Base-by-base conservation (phyloP, 192 early-diverging fungal species). In the Coemansia sp. region DNA sequence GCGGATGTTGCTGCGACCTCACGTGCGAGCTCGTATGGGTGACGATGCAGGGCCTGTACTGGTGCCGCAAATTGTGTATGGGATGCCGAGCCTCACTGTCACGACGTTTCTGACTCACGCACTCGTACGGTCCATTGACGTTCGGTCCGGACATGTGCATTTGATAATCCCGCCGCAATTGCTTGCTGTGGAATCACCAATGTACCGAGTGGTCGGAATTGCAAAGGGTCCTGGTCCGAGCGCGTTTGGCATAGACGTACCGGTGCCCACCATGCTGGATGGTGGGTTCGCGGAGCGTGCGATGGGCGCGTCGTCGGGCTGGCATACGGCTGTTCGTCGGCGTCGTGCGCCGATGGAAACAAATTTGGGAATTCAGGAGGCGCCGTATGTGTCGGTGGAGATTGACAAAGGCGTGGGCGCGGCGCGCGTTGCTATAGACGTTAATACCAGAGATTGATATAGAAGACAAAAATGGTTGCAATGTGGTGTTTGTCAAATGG, bases 111-210 rank as follows among this genome's bases (percentile, higher is more conserved):
- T 85, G 41, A 84, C 87, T 1, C 74, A 89, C 48, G 91, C 80
- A 0, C 71, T 93, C 19, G 84, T 92, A 47, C 80, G 91, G 12
- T 82, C 88, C 0, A 86, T 92, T 26, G 85, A 91, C 64, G 84
- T 85, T 5, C 45, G 66, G 1, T 73, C 72, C 4, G 84, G 83
- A 21, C 62, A 65, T 5, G 61, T 91, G 3, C 79, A 89, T 41
- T 62, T 93, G 29, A 41, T 93, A 12, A 58, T 82, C 8, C 80
- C 62, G 82, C 90, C 51, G 64, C 59, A 64, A 0, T 56, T 54
- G 1, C 5, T 16, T 31, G n/a, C 17, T n/a, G 7, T 6, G 4
- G 19, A 17, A 17, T 48, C 23, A 3, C 29, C 52, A 38, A 27
- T 82, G 54, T 22, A 53, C 58, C 66, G 73, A 5, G 66, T 82